Evolutionary conservation across 169 alveolate species (phyloP), one percentile per base, ranked within the genome.

Genomic region (Cryptosporidium tyzzeri): DNA sequence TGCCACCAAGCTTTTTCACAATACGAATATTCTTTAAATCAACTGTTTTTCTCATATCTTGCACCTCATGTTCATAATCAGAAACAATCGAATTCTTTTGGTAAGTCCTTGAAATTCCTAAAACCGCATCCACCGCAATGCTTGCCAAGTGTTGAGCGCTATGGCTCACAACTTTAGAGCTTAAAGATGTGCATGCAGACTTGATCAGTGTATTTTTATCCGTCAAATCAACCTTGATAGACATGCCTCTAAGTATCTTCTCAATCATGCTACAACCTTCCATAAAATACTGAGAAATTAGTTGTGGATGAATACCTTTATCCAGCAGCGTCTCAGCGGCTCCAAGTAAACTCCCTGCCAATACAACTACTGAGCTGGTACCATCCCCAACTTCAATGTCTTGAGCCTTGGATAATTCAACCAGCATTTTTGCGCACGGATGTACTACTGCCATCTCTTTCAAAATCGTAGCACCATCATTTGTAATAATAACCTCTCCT

Each of bases 301-400:
- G 95, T 86, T 98, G 98, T 26, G 99, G 99, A 91, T 98, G 99
- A 58, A 99, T 97, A 50, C 99, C 99, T 73, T 96, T 97, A 69
- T 96, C 97, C 70, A 98, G 94, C 35, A 97, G 95, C 37, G 91
- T 93, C 93, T 97, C 98, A 69, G 99, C 98, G 69, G 97, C 98
- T 31, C 94, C 97, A 50, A 99, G 95, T 45, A 98, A 95, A 21
- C 99, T 98, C 2, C 99, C 99, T 69, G 99, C 99, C 44, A 98
- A 92, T 61, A 99, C 99, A 67, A 98, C 99, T 50, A 98, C 99
- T 18, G 99, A 93, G 26, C 99, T 99, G 39, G 99, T 99, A 39
- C 99, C 99, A 87, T 99, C 99, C 9, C 99, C 99, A 12, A 99
- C 99, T 85, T 98, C 99, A 50, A 98, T 97, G 92, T 99, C 99